Evolutionary conservation across 129 eudicot genomes (phyloP).

Genomic region (Flaveria robusta): DNA sequence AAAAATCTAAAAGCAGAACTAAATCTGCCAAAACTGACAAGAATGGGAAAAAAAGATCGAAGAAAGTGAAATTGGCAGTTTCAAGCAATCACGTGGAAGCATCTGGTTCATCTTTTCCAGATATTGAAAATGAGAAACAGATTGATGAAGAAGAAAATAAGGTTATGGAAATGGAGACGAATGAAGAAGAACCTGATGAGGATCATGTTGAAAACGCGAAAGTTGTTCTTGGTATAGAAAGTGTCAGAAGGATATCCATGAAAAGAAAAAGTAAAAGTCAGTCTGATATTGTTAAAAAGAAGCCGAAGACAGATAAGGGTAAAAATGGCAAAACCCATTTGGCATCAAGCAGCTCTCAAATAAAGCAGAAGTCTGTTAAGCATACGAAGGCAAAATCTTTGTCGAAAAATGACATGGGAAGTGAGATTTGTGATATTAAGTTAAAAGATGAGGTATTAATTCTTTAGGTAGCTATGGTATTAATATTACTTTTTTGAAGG

Average conservation of each 20-base stretch:
- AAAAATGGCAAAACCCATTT: slow-evolving; percentile 36
- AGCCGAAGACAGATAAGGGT: slow-evolving; percentile 50
- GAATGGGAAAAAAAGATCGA: slow-evolving; percentile 50
- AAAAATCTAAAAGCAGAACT: slow-evolving; percentile 48
- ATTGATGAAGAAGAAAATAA: slow-evolving; percentile 34
- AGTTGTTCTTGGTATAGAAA: slow-evolving; percentile 44
- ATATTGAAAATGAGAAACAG: slow-evolving; percentile 35
- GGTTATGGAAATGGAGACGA: slow-evolving; percentile 29
- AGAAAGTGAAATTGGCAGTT: slow-evolving; percentile 42
- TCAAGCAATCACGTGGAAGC: slow-evolving; percentile 18
- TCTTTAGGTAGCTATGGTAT: slow-evolving; percentile 10
- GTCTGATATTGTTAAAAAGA: slow-evolving; percentile 41
- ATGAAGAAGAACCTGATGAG: slow-evolving; percentile 35
- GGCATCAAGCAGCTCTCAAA: slow-evolving; percentile 40
- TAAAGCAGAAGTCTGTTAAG: slow-evolving; percentile 45
- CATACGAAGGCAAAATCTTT: slow-evolving; percentile 36
- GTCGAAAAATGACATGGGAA: slow-evolving; percentile 34
- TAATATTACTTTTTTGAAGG: background rate
- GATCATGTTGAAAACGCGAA: slow-evolving; percentile 26
- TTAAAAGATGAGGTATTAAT: slow-evolving; percentile 53
- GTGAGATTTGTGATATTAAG: slow-evolving; percentile 31
- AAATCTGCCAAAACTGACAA: slow-evolving; percentile 42
- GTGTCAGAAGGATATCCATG: slow-evolving; percentile 31
- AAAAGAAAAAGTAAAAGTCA: slow-evolving; percentile 57
- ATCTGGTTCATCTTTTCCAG: slow-evolving; percentile 31